Percentiles rank a stretch among this genome's conserved stretches.
Conservation (phyloP, 345 rosid species). For the Salix koriyanagi region DNA sequence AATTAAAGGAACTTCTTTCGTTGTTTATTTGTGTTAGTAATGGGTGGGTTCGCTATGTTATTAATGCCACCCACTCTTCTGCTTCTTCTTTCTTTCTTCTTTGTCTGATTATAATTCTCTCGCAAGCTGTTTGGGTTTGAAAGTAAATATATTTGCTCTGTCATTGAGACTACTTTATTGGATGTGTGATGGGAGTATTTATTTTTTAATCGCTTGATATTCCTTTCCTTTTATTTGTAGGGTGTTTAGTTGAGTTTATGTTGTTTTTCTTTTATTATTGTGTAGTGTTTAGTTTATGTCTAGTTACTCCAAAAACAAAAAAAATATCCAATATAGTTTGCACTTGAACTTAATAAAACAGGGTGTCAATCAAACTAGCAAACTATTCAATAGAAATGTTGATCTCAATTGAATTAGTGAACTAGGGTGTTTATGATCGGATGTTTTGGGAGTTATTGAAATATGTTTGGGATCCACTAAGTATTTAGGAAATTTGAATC, state of each 20-base stretch:
- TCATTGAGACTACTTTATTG: neutral
- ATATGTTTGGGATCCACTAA: too few relatives aligned
- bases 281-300: neutral
- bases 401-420: neutral
- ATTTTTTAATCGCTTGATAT: neutral
- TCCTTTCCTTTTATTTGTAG: neutral
- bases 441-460: neutral
- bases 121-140: neutral
- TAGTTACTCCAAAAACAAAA: neutral
- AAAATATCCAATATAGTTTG: neutral
- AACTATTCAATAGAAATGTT: neutral
- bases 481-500: neutral
- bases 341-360: neutral
- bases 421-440: neutral
- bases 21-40: neutral
- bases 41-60: neutral
- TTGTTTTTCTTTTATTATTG: neutral
- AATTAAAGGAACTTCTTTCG: neutral
- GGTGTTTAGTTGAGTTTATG: too few relatives aligned
- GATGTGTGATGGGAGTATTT: neutral
- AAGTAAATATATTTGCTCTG: neutral
- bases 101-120: neutral
- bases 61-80: neutral
- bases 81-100: too few relatives aligned
- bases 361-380: neutral